Evolutionary conservation across 2,329 filamentous ascomycete genomes (phyloP), one percentile per base, ranked within the genome.

Genomic region (Alternaria tenuissima): DNA sequence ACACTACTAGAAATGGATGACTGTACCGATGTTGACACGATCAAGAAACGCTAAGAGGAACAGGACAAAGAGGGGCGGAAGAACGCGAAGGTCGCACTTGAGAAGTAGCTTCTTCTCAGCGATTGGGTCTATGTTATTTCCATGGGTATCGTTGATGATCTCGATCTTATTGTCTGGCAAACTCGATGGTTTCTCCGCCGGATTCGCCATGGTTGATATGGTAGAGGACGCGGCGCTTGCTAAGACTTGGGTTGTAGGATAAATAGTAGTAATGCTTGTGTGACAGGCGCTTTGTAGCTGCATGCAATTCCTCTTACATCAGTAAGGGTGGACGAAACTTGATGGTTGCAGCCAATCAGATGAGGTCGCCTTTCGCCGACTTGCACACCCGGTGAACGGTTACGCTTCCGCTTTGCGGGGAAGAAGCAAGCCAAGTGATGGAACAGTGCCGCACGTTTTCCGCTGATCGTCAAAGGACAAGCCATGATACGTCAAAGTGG

Each of bases 31-130:
- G 22, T 56, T 56, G 26, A 56, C 54, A 41, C 44, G 54, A 14
- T 56, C 54, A 32, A 56, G 64, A 58, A 76, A 76, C 2, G 75
- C 71, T 2, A 76, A 58, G 5, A 77, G 60, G 38, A 76, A 77
- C 1, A 86, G 69, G 5, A 83, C 55, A 56, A 78, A 81, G 9
- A 86, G 70, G 16, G 82, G 80, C 0, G 84, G 84, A 7, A 86
- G 70, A 26, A 86, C 76, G 46, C 80, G 77, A 14, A 83, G 59
- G 62, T 85, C 84, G 51, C 79, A 77, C 72, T 85, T 86, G 46
- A 80, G 72, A 7, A 85, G 64, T 14, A 85, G 69, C 57, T 78
- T 81, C 68, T 80, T 82, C 61, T 85, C 82, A 9, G 78, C 78
- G 3, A 67, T 56, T 5, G 73, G 70, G 57, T 81, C 78, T 47